Evolutionary conservation across 2,329 filamentous ascomycete genomes (phyloP).

Genomic region (Calonectria pteridis): DNA sequence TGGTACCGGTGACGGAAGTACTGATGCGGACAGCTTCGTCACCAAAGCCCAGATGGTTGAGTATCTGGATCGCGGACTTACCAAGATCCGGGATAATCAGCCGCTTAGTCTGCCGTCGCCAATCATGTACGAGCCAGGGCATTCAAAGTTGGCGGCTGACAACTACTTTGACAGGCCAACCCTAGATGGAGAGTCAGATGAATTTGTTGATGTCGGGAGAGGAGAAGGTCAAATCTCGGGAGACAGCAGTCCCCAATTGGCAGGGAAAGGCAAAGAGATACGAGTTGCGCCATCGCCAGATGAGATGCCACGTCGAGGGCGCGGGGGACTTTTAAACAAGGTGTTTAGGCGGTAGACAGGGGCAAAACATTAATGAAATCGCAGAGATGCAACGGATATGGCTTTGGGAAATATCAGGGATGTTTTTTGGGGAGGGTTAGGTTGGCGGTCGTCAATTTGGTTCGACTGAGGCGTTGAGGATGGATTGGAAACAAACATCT

Average conservation of each 20-base stretch:
- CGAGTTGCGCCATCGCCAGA: constrained; percentile 33
- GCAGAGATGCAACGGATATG: background rate
- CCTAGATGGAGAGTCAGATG: constrained; percentile 46
- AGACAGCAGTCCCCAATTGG: constrained; percentile 32
- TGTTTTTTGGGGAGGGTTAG: background rate
- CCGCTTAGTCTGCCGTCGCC: constrained; percentile 28
- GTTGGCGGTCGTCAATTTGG: constrained; percentile 12
- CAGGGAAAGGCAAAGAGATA: constrained; percentile 38
- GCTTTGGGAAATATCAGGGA: background rate
- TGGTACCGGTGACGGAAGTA: constrained; percentile 43
- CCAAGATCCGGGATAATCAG: constrained; percentile 55
- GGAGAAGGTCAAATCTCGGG: constrained; percentile 39
- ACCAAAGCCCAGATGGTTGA: constrained; percentile 62
- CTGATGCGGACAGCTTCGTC: constrained; percentile 54
- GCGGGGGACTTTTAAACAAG: constrained; percentile 51
- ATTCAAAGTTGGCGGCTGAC: constrained; percentile 49
- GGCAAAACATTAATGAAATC: constrained; percentile 25
- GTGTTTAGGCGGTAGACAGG: constrained; percentile 50
- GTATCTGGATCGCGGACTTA: constrained; percentile 60
- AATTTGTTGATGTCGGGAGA: constrained; percentile 51
- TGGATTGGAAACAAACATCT: constrained; percentile 2
- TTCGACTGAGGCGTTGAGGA: constrained; percentile 16
- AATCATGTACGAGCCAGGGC: constrained; percentile 41
- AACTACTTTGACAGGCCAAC: constrained; percentile 44
- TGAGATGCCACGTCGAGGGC: constrained; percentile 40